Percentiles rank a stretch among this genome's conserved stretches.
phyloP scores from a whole-genome alignment of 2,329 filamentous ascomycete species.

The Epichloe festucae region DNA sequence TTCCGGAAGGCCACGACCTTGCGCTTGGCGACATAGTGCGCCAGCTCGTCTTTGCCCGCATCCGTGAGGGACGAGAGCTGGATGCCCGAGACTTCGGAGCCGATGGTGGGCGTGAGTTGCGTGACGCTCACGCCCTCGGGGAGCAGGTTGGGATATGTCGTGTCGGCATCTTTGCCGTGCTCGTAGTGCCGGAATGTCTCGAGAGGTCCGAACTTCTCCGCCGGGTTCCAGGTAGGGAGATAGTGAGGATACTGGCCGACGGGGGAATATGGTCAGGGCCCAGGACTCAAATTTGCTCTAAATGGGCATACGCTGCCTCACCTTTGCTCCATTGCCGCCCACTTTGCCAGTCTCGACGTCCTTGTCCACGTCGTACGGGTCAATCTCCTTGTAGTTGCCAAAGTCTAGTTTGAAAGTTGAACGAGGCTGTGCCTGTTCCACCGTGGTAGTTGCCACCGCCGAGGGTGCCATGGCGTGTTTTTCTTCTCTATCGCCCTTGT shows the following conservation, averaged over 20 bases:
- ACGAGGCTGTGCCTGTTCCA: conserved; percentile 4
- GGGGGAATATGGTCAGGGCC: not conserved
- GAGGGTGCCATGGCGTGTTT: conserved; percentile 12
- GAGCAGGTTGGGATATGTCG: conserved; percentile 55
- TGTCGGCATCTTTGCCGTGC: conserved; percentile 63
- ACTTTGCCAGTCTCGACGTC: conserved; percentile 17
- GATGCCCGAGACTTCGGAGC: conserved; percentile 56
- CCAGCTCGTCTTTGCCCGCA: conserved; percentile 64
- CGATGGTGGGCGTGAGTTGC: conserved; percentile 60
- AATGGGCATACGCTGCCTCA: not conserved
- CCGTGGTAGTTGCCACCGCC: conserved; percentile 7
- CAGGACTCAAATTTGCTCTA: not conserved
- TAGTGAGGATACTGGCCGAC: conserved; percentile 51
- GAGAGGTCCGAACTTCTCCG: conserved; percentile 52
- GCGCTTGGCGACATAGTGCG: conserved; percentile 60
- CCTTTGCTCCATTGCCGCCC: conserved; percentile 16
- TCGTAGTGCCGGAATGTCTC: conserved; percentile 61
- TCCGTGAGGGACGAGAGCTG: conserved; percentile 56
- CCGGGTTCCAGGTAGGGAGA: conserved; percentile 56
- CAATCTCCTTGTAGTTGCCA: conserved; percentile 20
- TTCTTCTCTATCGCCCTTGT: not conserved
- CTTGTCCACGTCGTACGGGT: conserved; percentile 13
- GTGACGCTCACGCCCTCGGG: conserved; percentile 35
- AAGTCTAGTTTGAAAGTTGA: conserved; percentile 13
- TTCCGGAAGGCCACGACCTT: conserved; percentile 69